phyloP scores from a whole-genome alignment of 768 basidiomycete genomes.

The Russula lepida region DNA sequence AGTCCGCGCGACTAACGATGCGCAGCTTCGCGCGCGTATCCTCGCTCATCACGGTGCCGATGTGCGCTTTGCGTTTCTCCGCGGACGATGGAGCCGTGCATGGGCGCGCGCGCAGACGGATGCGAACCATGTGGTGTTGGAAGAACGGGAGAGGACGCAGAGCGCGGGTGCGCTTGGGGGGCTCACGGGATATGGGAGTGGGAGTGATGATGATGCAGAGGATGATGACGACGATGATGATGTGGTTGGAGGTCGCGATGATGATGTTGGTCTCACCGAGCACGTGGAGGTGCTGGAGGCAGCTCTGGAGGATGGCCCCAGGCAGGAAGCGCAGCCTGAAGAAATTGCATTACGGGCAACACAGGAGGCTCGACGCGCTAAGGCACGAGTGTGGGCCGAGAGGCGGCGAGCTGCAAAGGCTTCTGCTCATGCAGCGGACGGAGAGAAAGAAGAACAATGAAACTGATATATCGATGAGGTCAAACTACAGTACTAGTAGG shows the following conservation, averaged over 20 bases:
- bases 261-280: not conserved
- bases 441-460: not conserved
- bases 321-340: not conserved
- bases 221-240: not conserved
- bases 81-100: constrained; percentile 59
- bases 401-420: constrained; percentile 33
- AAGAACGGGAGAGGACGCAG: constrained; percentile 23
- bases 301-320: not conserved
- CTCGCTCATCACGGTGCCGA: constrained; percentile 79
- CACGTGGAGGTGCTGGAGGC: not conserved
- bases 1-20: constrained; percentile 61
- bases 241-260: constrained; percentile 20
- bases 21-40: constrained; percentile 81
- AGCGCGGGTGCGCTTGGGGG: constrained; percentile 36
- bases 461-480: not conserved
- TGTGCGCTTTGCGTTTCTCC: constrained; percentile 70
- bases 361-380: constrained; percentile 44
- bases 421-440: not conserved
- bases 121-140: constrained; percentile 27
- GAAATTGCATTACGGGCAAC: constrained; percentile 15
- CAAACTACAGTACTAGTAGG: not conserved
- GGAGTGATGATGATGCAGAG: constrained; percentile 23
- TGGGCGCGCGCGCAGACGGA: constrained; percentile 55
- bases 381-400: constrained; percentile 52
- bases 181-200: constrained; percentile 45